These are phyloP conservation scores for Pisolithus marmoratus DNA, from an alignment of 768 basidiomycete species.

Conservation along the genomic window DNA sequence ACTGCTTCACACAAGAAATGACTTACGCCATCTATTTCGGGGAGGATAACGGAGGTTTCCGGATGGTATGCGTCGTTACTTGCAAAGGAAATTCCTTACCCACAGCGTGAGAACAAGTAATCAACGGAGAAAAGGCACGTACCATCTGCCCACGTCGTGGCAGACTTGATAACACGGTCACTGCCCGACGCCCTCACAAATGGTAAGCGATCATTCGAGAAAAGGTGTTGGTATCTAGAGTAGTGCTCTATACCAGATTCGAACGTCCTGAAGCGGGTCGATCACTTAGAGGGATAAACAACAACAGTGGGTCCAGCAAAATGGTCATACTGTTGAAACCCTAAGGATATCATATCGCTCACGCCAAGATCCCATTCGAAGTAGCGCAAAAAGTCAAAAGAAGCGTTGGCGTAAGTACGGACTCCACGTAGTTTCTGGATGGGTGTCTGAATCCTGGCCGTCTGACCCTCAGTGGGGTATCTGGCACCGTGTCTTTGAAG, in stretches of 20 bases:
- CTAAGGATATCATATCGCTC: conserved; percentile 60
- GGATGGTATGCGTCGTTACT: conserved; percentile 43
- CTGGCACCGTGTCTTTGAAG: conserved; percentile 79
- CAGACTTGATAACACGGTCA: conserved; percentile 58
- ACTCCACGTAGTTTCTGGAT: conserved; percentile 51
- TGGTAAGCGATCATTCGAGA: conserved; percentile 41
- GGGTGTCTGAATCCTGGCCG: conserved; percentile 37
- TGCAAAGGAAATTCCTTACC: conserved; percentile 55
- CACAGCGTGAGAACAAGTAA: not conserved
- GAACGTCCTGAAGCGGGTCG: conserved; percentile 32
- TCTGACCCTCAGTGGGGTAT: conserved; percentile 56
- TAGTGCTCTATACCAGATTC: conserved; percentile 49
- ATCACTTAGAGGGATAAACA: not conserved
- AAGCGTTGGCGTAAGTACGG: conserved; percentile 36
- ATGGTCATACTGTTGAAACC: conserved; percentile 57
- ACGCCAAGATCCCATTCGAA: conserved; percentile 56
- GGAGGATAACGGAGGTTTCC: conserved; percentile 47
- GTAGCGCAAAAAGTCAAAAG: conserved; percentile 50
- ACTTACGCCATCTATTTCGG: conserved; percentile 41
- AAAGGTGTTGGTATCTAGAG: conserved; percentile 46
- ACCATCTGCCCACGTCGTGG: conserved; percentile 68
- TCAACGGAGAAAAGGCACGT: not conserved
- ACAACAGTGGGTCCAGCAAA: conserved; percentile 22
- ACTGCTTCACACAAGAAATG: not conserved
- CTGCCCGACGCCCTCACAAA: conserved; percentile 49